Evolutionary conservation across 2,329 filamentous ascomycete species (phyloP).

Genomic region (Fusarium subglutinans): DNA sequence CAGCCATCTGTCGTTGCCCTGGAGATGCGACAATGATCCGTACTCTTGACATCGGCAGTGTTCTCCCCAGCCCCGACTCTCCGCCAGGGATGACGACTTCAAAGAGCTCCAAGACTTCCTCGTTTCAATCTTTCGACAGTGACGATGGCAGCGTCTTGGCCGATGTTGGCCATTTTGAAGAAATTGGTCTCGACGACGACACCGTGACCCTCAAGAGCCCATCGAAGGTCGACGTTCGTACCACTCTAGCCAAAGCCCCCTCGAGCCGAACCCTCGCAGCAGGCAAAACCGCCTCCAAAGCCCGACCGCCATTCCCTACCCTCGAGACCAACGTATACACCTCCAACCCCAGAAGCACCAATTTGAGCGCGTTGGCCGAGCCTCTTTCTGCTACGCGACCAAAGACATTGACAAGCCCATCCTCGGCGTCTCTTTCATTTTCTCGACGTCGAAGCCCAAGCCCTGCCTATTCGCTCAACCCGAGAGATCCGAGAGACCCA

Average conservation of each 20-base stretch:
- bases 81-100: conserved; percentile 76
- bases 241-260: conserved; percentile 43
- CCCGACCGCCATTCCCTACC: conserved; percentile 56
- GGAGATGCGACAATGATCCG: conserved; percentile 51
- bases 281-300: conserved; percentile 42
- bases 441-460: conserved; percentile 61
- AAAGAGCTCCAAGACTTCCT: conserved; percentile 91
- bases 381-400: conserved; percentile 44
- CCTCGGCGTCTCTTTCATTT: conserved; percentile 51
- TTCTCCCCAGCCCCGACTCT: conserved; percentile 49
- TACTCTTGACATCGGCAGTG: conserved; percentile 44
- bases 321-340: conserved; percentile 58
- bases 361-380: conserved; percentile 51
- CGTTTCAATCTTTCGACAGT: conserved; percentile 81
- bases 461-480: conserved; percentile 57
- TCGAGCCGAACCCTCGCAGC: conserved; percentile 46
- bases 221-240: conserved; percentile 54
- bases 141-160: conserved; percentile 76
- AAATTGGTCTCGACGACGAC: conserved; percentile 84
- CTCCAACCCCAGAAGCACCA: conserved; percentile 62
- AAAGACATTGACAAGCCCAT: conserved; percentile 42
- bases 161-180: conserved; percentile 88
- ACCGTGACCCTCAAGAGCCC: conserved; percentile 60
- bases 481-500: conserved; percentile 56
- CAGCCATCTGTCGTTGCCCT: conserved; percentile 9